Evolutionary conservation across 2,329 filamentous ascomycete genomes (phyloP), one percentile per base, ranked within the genome.

Genomic region (Davidsoniella australis): DNA sequence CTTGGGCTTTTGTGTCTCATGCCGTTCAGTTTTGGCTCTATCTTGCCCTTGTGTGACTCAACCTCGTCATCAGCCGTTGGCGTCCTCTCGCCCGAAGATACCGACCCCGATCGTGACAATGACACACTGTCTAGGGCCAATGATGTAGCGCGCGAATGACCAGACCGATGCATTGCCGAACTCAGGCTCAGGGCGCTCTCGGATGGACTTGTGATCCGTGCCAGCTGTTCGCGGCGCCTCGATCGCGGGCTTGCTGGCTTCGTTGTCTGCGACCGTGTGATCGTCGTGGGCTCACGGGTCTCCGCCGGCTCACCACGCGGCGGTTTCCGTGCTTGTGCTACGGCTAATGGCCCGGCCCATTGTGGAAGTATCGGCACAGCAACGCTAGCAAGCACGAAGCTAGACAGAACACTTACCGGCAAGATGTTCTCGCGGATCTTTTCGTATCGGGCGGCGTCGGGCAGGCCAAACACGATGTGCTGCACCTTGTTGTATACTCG

Each of bases 401-500:
- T 88, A 37, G 82, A 81, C 33, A 91, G 73, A 2, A 91, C 80
- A 5, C 82, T 85, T 49, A 89, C 83, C 6, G 85, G 85, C 38
- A 89, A 64, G 5, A 82, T 72, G 61, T 91, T 91, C 63, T 89
- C 84, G 60, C 78, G 81, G 61, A 91, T 87, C 66, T 80, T 82
- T 57, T 86, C 82, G 55, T 78, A 71, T 51, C 78, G 73, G 53
- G 71, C 71, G 23, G 74, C 71, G 58, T 89, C 84, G 33, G 79
- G 72, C 20, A 82, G 70, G 17, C 85, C 85, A 62, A 91, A 91
- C 23, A 91, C 84, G 57, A 91, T 85, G 63, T 85, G 79, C 64
- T 91, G 85, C 38, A 91, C 83, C 64, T 85, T 86, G 66, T 91
- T 91, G 68, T 88, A 89, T 57, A 91, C 78, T 59, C 85, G 72